Evolutionary conservation across 805 yeast species (phyloP), one percentile per base, ranked within the genome.

Genomic region (Komagataella mondaviorum): DNA sequence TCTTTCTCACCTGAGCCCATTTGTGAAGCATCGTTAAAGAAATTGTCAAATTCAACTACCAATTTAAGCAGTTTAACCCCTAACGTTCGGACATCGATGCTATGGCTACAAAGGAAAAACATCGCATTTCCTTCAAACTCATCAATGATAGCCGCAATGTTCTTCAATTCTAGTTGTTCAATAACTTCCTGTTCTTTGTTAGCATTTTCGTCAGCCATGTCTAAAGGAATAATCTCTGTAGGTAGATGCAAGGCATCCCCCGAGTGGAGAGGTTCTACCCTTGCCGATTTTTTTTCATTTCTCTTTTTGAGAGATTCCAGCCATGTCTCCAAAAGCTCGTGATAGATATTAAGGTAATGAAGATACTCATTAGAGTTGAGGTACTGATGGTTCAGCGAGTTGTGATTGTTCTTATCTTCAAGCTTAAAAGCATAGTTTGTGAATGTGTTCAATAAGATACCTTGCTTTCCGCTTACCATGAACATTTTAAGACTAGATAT

Each of bases 121-220:
- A 93, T 67, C 0, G 96, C 99, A 61, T 90, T 88, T 0, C 99
- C 97, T 65, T 93, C 99, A 7, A 91, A 87, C 55, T 91, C 97
- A 64, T 93, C 98, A 48, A 93, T 83, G 0, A 86, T 84, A 0
- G 96, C 85, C 55, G 88, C 81, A 16, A 88, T 80, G 48, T 80
- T 81, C 57, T 86, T 87, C 76, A 88, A 72, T 60, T 86, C 91
- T 44, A 86, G 64, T 52, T 81, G 86, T 55, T 85, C 89, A 6
- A 74, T 66, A 6, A 22, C 22, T 17, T 17, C 20, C 16, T 44
- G 23, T 17, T 20, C 46, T 18, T 17, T 18, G 46, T 17, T 44
- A 12, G 16, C 23, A 66, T 68, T 50, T 22, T 46, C 48, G 22
- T 48, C 46, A 8, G 53, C 49, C 16, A 47, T 49, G 8, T 23